A percentile compares a stretch with the other conserved stretches of the same genome.
Evolutionary conservation across 2,329 filamentous ascomycete species (phyloP).

Genomic region (Cladobotryum mycophilum): DNA sequence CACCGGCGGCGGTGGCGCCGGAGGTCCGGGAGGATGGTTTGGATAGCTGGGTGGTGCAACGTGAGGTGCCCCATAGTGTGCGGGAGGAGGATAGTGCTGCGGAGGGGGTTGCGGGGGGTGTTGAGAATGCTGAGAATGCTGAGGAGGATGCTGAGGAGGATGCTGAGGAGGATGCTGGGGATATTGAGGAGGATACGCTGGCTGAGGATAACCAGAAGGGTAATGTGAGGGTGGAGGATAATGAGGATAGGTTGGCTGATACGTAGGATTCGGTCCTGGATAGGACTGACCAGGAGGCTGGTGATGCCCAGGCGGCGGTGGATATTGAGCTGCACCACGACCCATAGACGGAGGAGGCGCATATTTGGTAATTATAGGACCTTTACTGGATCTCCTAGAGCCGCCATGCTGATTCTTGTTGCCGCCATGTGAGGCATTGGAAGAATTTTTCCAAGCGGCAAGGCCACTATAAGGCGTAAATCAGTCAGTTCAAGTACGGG

Average conservation of each 20-base stretch:
- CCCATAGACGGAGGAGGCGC: slow-evolving; percentile 19
- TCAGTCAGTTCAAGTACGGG: neutral
- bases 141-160: slow-evolving; percentile 11
- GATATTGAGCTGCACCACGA: slow-evolving; percentile 16
- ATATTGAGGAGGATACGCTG: slow-evolving; percentile 18
- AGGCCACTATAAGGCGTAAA: slow-evolving; percentile 25
- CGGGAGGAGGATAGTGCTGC: slow-evolving; percentile 18
- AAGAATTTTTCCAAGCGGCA: slow-evolving; percentile 30
- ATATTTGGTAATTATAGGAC: slow-evolving; percentile 31
- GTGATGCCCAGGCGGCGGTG: slow-evolving; percentile 20
- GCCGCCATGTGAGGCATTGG: slow-evolving; percentile 20
- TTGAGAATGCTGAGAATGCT: slow-evolving; percentile 13
- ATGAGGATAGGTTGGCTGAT: slow-evolving; percentile 17
- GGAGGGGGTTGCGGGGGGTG: slow-evolving; percentile 2
- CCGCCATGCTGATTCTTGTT: slow-evolving; percentile 23
- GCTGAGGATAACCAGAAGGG: slow-evolving; percentile 21
- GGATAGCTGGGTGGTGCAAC: slow-evolving; percentile 13
- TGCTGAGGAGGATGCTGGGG: slow-evolving; percentile 3
- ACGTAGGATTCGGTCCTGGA: slow-evolving; percentile 18
- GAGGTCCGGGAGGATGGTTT: slow-evolving; percentile 10
- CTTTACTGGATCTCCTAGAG: slow-evolving; percentile 28
- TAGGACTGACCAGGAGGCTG: slow-evolving; percentile 20
- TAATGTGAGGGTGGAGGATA: slow-evolving; percentile 20
- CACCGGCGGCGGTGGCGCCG: slow-evolving; percentile 2
- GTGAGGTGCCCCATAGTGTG: slow-evolving; percentile 15